Conservation (phyloP, 78 protist species). For the Dictyostelium brefeldianum region DNA sequence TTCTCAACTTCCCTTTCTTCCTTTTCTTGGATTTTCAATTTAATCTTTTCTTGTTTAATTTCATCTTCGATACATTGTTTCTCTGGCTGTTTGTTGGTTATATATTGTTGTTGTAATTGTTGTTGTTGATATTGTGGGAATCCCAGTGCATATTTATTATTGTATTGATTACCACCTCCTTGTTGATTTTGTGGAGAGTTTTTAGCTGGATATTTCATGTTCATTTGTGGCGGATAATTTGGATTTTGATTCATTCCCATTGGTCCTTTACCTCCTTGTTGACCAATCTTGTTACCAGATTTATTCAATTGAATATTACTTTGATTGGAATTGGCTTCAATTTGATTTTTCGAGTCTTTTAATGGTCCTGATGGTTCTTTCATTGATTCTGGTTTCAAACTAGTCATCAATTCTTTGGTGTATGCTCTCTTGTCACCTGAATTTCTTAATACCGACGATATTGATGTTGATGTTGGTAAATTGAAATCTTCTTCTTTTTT, state of each 20-base stretch:
- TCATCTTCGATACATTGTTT: too few species aligned
- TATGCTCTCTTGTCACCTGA: constrained; percentile 51
- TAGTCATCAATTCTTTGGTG: constrained; percentile 26
- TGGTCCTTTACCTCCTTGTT: neutral
- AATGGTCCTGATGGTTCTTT: constrained; percentile 12
- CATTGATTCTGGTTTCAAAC: constrained; percentile 12
- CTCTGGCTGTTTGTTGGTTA: too few species aligned
- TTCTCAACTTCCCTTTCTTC: too few species aligned
- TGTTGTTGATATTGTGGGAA: constrained; percentile 42
- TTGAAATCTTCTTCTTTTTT: neutral
- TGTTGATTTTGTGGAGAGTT: constrained; percentile 17
- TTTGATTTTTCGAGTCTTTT: constrained; percentile 29
- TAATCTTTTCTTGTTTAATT: too few species aligned
- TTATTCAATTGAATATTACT: neutral
- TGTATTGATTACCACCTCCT: neutral
- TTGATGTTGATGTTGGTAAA: neutral
- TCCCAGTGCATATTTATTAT: neutral
- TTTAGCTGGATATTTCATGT: constrained; percentile 13
- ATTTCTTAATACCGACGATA: constrained; percentile 4
- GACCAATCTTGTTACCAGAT: constrained; percentile 34
- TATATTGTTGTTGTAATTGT: too few species aligned
- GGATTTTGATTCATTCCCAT: constrained; percentile 30
- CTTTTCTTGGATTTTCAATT: too few species aligned
- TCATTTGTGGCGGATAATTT: constrained; percentile 40
- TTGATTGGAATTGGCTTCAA: constrained; percentile 14